Evolutionary conservation across 768 basidiomycete genomes (phyloP).

Genomic region (Ramaria sp.): DNA sequence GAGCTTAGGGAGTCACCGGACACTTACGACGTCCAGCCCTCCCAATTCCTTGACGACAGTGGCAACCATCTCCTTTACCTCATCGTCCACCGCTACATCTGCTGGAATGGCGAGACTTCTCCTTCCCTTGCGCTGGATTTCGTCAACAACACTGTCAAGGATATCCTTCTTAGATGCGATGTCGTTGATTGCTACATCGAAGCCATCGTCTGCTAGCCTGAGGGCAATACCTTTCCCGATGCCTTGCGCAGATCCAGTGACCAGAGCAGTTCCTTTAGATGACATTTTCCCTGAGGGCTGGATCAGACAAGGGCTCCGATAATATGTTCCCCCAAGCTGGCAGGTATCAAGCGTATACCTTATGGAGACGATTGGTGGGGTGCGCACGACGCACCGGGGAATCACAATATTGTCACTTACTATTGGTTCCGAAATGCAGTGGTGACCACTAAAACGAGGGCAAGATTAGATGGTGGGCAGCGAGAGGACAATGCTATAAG

Average conservation of each 20-base stretch:
- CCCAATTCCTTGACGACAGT: slow-evolving; percentile 24
- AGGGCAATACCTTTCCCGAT: slow-evolving; percentile 22
- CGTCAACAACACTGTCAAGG: slow-evolving; percentile 10
- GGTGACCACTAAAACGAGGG: no score
- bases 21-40: slow-evolving; percentile 37
- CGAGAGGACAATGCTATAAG: no score
- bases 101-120: slow-evolving; percentile 19
- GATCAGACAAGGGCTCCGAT: no score
- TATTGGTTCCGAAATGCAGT: no score
- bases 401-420: no score
- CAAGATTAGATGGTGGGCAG: no score
- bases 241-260: slow-evolving; percentile 24
- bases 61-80: slow-evolving; percentile 32
- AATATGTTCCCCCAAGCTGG: no score
- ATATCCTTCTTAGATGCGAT: slow-evolving; percentile 8
- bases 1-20: not conserved
- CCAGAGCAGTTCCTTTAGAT: slow-evolving; percentile 15
- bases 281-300: no score
- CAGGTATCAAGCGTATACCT: no score
- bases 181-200: slow-evolving; percentile 23
- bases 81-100: slow-evolving; percentile 31
- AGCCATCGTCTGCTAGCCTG: slow-evolving; percentile 24
- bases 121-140: slow-evolving; percentile 13
- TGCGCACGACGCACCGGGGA: no score
- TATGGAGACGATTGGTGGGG: no score